phyloP scores from a whole-genome alignment of 2,329 filamentous ascomycete genomes.

The Calonectria multiphialidica region DNA sequence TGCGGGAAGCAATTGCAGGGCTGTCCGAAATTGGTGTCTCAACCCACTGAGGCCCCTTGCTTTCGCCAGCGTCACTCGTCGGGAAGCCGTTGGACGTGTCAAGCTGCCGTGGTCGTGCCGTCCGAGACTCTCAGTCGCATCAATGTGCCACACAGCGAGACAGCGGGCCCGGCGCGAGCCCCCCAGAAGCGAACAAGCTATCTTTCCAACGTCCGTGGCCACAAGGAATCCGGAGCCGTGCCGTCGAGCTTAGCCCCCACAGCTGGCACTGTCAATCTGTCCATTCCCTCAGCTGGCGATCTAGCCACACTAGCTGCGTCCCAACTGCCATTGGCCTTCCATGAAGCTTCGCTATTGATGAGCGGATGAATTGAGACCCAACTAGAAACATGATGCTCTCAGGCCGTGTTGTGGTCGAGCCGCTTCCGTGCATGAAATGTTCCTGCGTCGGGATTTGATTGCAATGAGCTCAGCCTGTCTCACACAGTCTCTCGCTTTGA shows the following conservation, averaged over 20 bases:
- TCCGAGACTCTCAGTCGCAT: constrained; percentile 14
- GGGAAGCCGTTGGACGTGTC: constrained; percentile 13
- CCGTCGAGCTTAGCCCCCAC: constrained; percentile 6
- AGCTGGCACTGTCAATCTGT: constrained; percentile 6
- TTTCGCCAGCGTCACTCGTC: constrained; percentile 7
- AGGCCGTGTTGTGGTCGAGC: constrained; percentile 5
- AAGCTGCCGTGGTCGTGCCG: constrained; percentile 8
- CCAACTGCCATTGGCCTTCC: neutral
- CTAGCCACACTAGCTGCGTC: neutral
- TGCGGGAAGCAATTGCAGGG: constrained; percentile 16
- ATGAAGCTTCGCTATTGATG: neutral
- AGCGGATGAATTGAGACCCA: constrained; percentile 17
- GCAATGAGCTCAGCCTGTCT: constrained; percentile 17
- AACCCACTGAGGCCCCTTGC: constrained; percentile 18
- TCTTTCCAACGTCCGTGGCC: constrained; percentile 12
- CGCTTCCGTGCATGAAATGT: constrained; percentile 11
- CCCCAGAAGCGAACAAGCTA: constrained; percentile 14
- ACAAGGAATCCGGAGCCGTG: constrained; percentile 17
- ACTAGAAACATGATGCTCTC: neutral
- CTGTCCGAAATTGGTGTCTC: constrained; percentile 27
- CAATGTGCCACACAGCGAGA: constrained; percentile 12
- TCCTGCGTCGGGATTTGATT: constrained; percentile 16
- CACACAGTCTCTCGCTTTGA: constrained; percentile 11
- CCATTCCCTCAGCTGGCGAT: neutral
- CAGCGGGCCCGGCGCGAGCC: constrained; percentile 12